A percentile compares a stretch with the other conserved stretches of the same genome.
phyloP scores from a whole-genome alignment of 345 rosid genomes.

The Eucalyptus pauciflora region DNA sequence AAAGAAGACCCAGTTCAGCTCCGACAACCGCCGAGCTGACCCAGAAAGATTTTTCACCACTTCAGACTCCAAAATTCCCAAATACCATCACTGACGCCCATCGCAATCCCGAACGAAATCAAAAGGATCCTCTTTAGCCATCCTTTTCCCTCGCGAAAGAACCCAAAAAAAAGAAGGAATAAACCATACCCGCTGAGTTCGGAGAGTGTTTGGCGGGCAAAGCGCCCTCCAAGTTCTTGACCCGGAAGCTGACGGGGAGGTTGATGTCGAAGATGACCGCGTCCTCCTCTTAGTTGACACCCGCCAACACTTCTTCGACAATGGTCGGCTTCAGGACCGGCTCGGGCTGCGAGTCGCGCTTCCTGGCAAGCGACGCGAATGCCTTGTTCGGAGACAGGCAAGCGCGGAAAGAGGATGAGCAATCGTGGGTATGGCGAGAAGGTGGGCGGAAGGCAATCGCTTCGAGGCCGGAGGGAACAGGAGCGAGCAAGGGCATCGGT shows the following conservation, averaged over 20 bases:
- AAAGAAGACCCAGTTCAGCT: not conserved
- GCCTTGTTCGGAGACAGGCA: too few relatives aligned
- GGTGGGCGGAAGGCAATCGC: too few relatives aligned
- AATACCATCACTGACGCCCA: not conserved
- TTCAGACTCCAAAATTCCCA: not conserved
- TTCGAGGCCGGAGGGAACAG: too few relatives aligned
- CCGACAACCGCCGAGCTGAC: not conserved
- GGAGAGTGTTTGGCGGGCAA: slow-evolving; percentile 37
- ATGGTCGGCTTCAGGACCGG: too few relatives aligned
- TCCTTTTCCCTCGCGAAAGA: not conserved
- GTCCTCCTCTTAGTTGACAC: slow-evolving; percentile 8
- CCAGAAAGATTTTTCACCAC: not conserved
- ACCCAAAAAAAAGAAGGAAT: not conserved
- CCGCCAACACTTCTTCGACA: slow-evolving; percentile 14
- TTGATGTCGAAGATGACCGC: slow-evolving; percentile 59
- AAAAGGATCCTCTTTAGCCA: not conserved
- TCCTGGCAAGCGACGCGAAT: too few relatives aligned
- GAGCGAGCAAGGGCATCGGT: too few relatives aligned
- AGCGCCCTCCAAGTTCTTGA: slow-evolving; percentile 73
- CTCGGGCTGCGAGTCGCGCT: too few relatives aligned
- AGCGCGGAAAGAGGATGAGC: too few relatives aligned
- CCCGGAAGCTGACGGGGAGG: slow-evolving; percentile 82
- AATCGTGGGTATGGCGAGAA: too few relatives aligned
- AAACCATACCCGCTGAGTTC: slow-evolving; percentile 8
- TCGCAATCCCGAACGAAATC: not conserved